These are phyloP conservation scores for Teunomyces stri DNA, from an alignment of 805 yeast genomes.

Conservation along the genomic window DNA sequence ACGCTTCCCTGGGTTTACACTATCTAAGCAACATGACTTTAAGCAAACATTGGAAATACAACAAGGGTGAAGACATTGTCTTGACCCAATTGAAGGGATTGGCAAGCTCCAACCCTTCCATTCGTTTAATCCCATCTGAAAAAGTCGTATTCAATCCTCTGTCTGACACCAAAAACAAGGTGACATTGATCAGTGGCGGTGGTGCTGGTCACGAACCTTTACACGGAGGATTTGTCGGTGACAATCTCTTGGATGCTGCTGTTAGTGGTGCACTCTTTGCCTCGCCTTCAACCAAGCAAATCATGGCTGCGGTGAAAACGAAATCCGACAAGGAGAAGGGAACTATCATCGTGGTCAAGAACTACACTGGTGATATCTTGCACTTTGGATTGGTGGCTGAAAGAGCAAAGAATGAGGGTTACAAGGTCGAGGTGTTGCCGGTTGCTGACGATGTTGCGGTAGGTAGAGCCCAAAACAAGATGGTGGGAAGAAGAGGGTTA, in stretches of 20 bases:
- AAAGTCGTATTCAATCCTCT: conserved; percentile 50
- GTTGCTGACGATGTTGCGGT: conserved; percentile 95
- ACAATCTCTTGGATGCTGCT: conserved; percentile 79
- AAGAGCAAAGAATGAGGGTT: conserved; percentile 77
- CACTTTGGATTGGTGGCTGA: conserved; percentile 93
- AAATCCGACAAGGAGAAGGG: conserved; percentile 53
- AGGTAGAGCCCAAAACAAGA: conserved; percentile 82
- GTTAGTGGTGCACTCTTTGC: conserved; percentile 93
- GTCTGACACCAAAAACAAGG: conserved; percentile 46
- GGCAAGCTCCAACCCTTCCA: conserved; percentile 51
- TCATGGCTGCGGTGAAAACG: conserved; percentile 66
- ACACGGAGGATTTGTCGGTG: conserved; percentile 89
- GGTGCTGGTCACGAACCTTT: conserved; percentile 96
- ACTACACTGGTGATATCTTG: conserved; percentile 91
- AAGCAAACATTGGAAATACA: conserved; percentile 52
- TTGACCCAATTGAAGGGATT: conserved; percentile 51
- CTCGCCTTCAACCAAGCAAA: conserved; percentile 91
- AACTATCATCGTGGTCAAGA: conserved; percentile 76
- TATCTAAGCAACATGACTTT: conserved; percentile 17
- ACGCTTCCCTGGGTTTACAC: neutral
- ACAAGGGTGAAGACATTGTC: conserved; percentile 43
- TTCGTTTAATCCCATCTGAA: conserved; percentile 54
- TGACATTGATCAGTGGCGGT: conserved; percentile 83
- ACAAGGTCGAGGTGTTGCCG: conserved; percentile 65
- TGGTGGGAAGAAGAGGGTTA: conserved; percentile 92